These are phyloP conservation scores for Beauveria brongniartii DNA, from an alignment of 2,329 filamentous ascomycete species.

Conservation along the genomic window DNA sequence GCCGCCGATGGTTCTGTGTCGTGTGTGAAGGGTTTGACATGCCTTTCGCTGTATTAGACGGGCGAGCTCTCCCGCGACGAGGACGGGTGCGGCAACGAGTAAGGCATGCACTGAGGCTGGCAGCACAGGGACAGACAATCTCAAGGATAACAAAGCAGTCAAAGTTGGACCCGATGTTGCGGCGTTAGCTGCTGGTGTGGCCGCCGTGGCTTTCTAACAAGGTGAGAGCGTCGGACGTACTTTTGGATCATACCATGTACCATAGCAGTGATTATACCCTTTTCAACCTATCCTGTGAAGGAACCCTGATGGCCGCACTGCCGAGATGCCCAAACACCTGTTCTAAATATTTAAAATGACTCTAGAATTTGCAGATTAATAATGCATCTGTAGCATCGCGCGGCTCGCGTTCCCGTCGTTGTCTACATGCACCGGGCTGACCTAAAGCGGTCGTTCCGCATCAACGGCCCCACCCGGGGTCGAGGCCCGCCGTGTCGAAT, in stretches of 20 bases:
- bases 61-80: not conserved
- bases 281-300: no score
- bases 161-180: not conserved
- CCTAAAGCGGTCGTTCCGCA: slow-evolving; percentile 6
- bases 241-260: no score
- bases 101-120: not conserved
- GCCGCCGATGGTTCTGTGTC: not conserved
- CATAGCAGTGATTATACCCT: no score
- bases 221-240: no score
- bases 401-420: not conserved
- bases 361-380: not conserved
- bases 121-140: not conserved
- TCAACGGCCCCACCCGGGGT: not conserved
- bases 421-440: not conserved
- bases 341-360: not conserved
- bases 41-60: not conserved
- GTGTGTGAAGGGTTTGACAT: not conserved
- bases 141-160: not conserved
- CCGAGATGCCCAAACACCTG: not conserved
- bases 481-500: not conserved
- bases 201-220: not conserved
- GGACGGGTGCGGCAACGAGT: not conserved
- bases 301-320: no score
- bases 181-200: not conserved
- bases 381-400: not conserved